Evolutionary conservation across 2,329 filamentous ascomycete genomes (phyloP).

Genomic region (Xenoacremonium recifei): DNA sequence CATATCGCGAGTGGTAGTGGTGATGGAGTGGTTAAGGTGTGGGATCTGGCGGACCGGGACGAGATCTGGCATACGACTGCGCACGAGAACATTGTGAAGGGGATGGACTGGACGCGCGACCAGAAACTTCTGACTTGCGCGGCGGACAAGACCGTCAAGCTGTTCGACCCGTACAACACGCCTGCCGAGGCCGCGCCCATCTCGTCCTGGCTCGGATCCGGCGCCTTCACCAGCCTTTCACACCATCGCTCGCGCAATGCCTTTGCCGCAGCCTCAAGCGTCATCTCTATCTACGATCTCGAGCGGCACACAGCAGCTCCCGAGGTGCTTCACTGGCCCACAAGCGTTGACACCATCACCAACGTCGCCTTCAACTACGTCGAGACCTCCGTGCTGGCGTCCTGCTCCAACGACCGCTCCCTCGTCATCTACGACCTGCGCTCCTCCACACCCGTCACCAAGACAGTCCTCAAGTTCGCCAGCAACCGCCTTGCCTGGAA

Average conservation of each 20-base stretch:
- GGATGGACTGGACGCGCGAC: conserved; percentile 83
- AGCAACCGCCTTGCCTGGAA: conserved; percentile 89
- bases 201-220: conserved; percentile 79
- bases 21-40: conserved; percentile 92
- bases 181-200: conserved; percentile 66
- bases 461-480: conserved; percentile 77
- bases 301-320: conserved; percentile 76
- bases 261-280: conserved; percentile 76
- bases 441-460: conserved; percentile 78
- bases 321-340: conserved; percentile 85
- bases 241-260: conserved; percentile 76
- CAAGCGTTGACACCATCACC: conserved; percentile 85
- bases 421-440: conserved; percentile 91
- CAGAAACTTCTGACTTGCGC: conserved; percentile 84
- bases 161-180: conserved; percentile 86
- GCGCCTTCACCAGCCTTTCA: conserved; percentile 79
- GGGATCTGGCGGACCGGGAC: conserved; percentile 71
- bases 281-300: conserved; percentile 86
- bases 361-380: conserved; percentile 88
- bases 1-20: conserved; percentile 81
- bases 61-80: conserved; percentile 78
- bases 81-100: conserved; percentile 93
- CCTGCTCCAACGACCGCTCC: conserved; percentile 79
- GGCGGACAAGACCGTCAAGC: conserved; percentile 80
- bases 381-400: conserved; percentile 87